Evolutionary conservation across 306 rosid species (phyloP), one percentile per base, ranked within the genome.

Genomic region (Vigna mungo): DNA sequence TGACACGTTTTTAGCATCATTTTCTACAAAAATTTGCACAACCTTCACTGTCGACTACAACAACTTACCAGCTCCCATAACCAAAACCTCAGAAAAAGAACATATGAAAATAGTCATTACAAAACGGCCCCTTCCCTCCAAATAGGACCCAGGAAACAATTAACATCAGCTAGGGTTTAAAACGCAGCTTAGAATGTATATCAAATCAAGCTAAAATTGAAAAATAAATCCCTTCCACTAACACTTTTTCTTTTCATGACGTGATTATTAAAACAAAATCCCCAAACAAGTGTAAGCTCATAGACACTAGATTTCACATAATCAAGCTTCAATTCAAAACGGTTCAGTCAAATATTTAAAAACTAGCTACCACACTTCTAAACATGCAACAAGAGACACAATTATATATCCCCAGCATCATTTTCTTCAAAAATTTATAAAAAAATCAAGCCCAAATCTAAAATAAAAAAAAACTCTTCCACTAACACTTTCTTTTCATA

Each of bases 241-340:
- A 44, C 49, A 44, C 49, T 4, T 44, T 44, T 44, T 11, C 49
- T 12, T 10, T 43, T 43, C 48, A 11, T 11, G 15, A 44, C 14
- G 47, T 11, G 47, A 43, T 10, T 10, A 43, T 43, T 10, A 2
- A 43, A 43, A 43, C 47, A 43, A 43, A 43, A 43, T 9, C 15
- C 13, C 14, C 14, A 25, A 25, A 25, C 27, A 39, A 41, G 46
- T 41, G 46, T 41, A 41, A 41, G 46, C 13, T 9, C 46, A 41
- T 9, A 2, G 46, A 60, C 78, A 74, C 77, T 76, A 74, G 36
- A 79, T 80, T 73, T 78, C 60, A 56, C 54, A 68, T 6, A 58
- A 74, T 23, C 51, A 77, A 16, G 20, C 27, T 79, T 76, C 78
- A 67, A 53, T 23, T 71, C 36, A 66, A 60, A 78, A 43, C 61